Base-by-base conservation (phyloP, 2,329 filamentous ascomycete species). In the Aureobasidium uvarum region DNA sequence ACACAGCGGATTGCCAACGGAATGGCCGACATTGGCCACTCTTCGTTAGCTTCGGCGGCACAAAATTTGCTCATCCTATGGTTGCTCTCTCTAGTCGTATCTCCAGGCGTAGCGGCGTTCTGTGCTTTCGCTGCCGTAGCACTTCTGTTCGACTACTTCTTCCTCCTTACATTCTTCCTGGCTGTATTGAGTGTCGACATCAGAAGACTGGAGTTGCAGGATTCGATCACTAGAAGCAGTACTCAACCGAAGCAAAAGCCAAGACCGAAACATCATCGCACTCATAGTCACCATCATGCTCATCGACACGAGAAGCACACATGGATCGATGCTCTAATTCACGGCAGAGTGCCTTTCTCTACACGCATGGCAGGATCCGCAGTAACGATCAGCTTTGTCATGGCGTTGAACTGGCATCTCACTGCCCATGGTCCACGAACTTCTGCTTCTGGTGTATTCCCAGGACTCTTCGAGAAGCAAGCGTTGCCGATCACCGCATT, bases 171-270 rank as follows among this genome's bases (percentile, higher is more conserved):
- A 0, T 93, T 92, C 77, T 93, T 94, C 72, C 81, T 92, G 3
- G 86, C 90, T 1, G 89, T 94, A 14, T 79, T 94, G 28, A 92
- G 89, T 71, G 87, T 94, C 50, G 90, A 94, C 74, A 89, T 94
- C 11, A 85, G 87, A 25, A 83, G 90, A 69, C 86, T 89, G 66
- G 90, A 94, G 77, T 82, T 94, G 0, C 86, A 87, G 69, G 90
- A 94, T 72, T 87, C 88, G 2, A 78, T 93, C 11, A 85, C 79
- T 74, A 79, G 39, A 72, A 76, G 48, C 62, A 78, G 81, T 45
- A 78, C 79, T 16, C 76, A 73, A 51, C 72, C 72, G 28, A 68
- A 68, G 20, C 65, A 70, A 25, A 72, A 72, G 31, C 45, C 67
- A n/a, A 70, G 72, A 6, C 48, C 46, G 1, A 63, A 25, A 5